Base-by-base conservation (phyloP, 2,329 filamentous ascomycete genomes). In the Elsinoe ampelina region DNA sequence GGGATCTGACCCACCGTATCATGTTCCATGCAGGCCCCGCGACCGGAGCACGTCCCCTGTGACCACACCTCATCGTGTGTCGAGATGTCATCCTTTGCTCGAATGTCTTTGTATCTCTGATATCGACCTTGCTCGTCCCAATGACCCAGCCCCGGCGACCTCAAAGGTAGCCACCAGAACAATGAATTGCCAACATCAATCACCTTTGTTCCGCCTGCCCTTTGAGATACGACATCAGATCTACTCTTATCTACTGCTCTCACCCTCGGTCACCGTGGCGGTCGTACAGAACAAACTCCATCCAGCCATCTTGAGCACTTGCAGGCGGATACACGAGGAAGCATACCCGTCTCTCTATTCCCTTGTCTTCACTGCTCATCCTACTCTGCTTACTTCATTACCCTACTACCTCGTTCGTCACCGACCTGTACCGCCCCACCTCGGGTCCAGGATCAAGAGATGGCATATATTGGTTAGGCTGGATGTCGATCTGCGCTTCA, bases 211-310 rank as follows among this genome's bases (percentile, higher is more conserved):
- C 67, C 65, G 61, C 13, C 73, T 87, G 1, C 77, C 85, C 20
- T 73, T 75, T 2, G 83, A 86, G 63, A 74, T 86, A 2, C 76
- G 77, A 36, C 79, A 84, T 56, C 76, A 85, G 64, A 79, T 86
- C 32, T 80, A 76, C 65, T 60, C 63, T 30, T 63, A 66, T 30
- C 66, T 76, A 26, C 66, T 77, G 13, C 63, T 66, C 6, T 42
- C 55, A 36, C 39, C 13, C 38, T 66, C 35, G 59, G 59, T 30
- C 26, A 63, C 61, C 32, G 15, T 58, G 55, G 38, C 67, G 58
- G 8, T 59, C 61, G 5, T 66, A 52, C 64, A 63, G 13, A 67
- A 78, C 17, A 64, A 72, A 59, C 63, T 79, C 38, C 65, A 72
- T 63, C 68, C 73, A 10, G 64, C 67, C 35, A 67, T 78, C 34